phyloP scores from a whole-genome alignment of 805 yeast species.

The Candida maltosa region DNA sequence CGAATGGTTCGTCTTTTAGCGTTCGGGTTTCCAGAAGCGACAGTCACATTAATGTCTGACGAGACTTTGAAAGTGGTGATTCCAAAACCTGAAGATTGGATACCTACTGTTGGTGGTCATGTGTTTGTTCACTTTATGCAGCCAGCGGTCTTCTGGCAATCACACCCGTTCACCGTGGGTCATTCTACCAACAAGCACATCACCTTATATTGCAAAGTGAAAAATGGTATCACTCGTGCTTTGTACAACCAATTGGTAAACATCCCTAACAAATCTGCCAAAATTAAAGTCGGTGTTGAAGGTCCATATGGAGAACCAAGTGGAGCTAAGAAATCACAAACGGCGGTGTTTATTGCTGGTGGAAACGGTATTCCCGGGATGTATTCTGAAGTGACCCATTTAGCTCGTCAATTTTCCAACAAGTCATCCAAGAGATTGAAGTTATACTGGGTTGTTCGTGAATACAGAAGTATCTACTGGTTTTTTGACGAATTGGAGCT shows the following conservation, averaged over 20 bases:
- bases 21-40: slow-evolving; percentile 60
- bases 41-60: slow-evolving; percentile 35
- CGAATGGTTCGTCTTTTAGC: slow-evolving; percentile 51
- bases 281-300: slow-evolving; percentile 31
- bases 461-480: slow-evolving; percentile 38
- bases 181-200: slow-evolving; percentile 13
- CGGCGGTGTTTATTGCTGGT: slow-evolving; percentile 32
- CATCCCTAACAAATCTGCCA: slow-evolving; percentile 13
- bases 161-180: slow-evolving; percentile 59
- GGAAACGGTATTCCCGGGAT: slow-evolving; percentile 43
- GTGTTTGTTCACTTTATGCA: slow-evolving; percentile 51
- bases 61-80: slow-evolving; percentile 48
- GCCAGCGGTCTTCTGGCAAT: slow-evolving; percentile 52
- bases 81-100: slow-evolving; percentile 54
- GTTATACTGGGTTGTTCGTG: slow-evolving; percentile 38
- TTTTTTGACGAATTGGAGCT: slow-evolving; percentile 30
- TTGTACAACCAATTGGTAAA: slow-evolving; percentile 16
- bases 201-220: slow-evolving; percentile 26
- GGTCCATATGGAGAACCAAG: slow-evolving; percentile 35
- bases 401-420: slow-evolving; percentile 3
- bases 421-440: slow-evolving; percentile 13
- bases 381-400: slow-evolving; percentile 25
- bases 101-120: slow-evolving; percentile 57
- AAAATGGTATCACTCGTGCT: slow-evolving; percentile 26
- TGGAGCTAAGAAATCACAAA: slow-evolving; percentile 22